Percentiles rank a stretch among this genome's conserved stretches.
Evolutionary conservation across 768 basidiomycete genomes (phyloP).

Genomic region (Agaricus blazei): DNA sequence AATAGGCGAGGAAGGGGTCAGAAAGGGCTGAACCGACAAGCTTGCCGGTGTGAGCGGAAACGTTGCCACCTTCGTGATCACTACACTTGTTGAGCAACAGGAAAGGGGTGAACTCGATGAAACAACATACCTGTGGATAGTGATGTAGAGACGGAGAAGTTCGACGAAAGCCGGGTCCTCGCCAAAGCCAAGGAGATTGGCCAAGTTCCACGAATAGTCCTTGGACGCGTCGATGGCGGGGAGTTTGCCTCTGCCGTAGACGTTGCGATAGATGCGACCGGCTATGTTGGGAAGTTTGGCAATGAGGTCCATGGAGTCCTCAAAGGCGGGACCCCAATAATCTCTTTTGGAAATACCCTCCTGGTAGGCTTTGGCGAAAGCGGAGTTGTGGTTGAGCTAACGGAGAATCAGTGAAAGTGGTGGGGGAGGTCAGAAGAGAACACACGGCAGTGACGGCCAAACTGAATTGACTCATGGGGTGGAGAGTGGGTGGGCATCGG

Average conservation of each 20-base stretch:
- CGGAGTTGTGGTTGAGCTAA: slow-evolving; percentile 90
- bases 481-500: slow-evolving; percentile 86
- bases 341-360: slow-evolving; percentile 91
- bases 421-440: slow-evolving; percentile 16
- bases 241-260: slow-evolving; percentile 84
- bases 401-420: not conserved
- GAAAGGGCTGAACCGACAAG: slow-evolving; percentile 93
- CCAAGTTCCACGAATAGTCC: slow-evolving; percentile 88
- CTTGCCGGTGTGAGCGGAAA: slow-evolving; percentile 93
- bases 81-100: slow-evolving; percentile 26
- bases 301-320: slow-evolving; percentile 88
- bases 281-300: slow-evolving; percentile 97
- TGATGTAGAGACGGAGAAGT: slow-evolving; percentile 92
- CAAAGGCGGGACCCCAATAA: slow-evolving; percentile 94
- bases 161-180: slow-evolving; percentile 88
- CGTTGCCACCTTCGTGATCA: slow-evolving; percentile 98
- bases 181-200: slow-evolving; percentile 87
- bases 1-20: slow-evolving; percentile 94
- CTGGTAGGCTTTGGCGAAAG: slow-evolving; percentile 93
- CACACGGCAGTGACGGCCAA: slow-evolving; percentile 87
- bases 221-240: slow-evolving; percentile 78
- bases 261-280: slow-evolving; percentile 85
- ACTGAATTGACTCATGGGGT: slow-evolving; percentile 99
- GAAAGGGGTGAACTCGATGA: not conserved
- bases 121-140: slow-evolving; percentile 74